These are phyloP conservation scores for Dianthus caryophyllus DNA, from an alignment of 148 eudicot genomes.

Conservation along the genomic window DNA sequence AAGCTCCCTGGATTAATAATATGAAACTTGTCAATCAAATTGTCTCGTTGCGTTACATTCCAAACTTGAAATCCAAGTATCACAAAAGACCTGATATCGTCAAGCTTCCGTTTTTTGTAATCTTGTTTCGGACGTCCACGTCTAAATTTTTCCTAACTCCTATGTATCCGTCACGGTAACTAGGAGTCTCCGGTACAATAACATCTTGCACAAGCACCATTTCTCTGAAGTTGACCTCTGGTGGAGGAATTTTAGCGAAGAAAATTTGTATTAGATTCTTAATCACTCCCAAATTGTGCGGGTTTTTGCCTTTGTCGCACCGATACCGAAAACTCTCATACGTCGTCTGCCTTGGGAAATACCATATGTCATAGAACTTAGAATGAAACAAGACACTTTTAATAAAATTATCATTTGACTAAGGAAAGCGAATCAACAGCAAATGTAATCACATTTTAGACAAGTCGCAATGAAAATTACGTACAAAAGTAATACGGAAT, in stretches of 20 bases:
- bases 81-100: constrained; percentile 30
- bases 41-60: constrained; percentile 9
- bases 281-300: constrained; percentile 35
- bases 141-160: constrained; percentile 23
- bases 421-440: not conserved
- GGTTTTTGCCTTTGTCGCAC: constrained; percentile 43
- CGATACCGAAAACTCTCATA: constrained; percentile 56
- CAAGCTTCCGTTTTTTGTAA: constrained; percentile 24
- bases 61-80: constrained; percentile 31
- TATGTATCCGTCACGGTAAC: constrained; percentile 16
- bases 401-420: not conserved
- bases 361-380: constrained; percentile 20
- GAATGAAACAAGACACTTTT: constrained; percentile 1
- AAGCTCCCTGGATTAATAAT: constrained; percentile 16
- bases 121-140: constrained; percentile 28
- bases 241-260: constrained; percentile 30
- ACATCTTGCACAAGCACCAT: constrained; percentile 50
- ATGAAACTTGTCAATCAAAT: constrained; percentile 17
- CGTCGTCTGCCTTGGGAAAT: constrained; percentile 37
- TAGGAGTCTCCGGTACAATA: constrained; percentile 22
- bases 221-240: constrained; percentile 40
- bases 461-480: not conserved
- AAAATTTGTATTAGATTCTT: constrained; percentile 33
- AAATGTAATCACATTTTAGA: not conserved
- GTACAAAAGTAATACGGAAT: constrained; percentile 6